Evolutionary conservation across 148 eudicot species (phyloP).

Genomic region (Pharnaceum exiguum): DNA sequence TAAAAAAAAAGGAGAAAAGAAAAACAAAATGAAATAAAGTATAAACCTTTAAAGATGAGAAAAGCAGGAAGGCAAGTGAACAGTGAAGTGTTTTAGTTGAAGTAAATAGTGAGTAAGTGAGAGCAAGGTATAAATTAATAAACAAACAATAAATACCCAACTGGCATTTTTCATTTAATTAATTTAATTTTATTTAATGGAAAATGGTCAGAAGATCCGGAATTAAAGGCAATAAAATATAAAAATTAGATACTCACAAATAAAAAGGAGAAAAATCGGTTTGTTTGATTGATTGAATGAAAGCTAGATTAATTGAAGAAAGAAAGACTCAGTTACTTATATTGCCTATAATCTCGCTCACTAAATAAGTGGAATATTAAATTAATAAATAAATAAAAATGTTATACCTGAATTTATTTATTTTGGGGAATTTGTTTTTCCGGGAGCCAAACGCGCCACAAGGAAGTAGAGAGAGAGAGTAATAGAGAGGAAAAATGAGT

Average conservation of each 20-base stretch:
- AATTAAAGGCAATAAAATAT: constrained; percentile 23
- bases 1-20: neutral
- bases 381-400: neutral
- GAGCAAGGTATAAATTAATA: neutral
- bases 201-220: constrained; percentile 47
- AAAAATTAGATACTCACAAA: constrained; percentile 4
- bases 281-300: constrained; percentile 1
- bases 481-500: constrained; percentile 5
- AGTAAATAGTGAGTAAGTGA: neutral
- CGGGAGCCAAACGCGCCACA: constrained; percentile 12
- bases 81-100: no score
- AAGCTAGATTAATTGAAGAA: constrained; percentile 9
- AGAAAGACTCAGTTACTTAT: no score
- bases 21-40: neutral
- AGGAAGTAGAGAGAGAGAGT: constrained; percentile 22
- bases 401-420: neutral
- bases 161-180: no score
- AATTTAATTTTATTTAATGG: no score
- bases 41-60: constrained; percentile 10
- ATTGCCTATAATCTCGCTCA: constrained; percentile 24
- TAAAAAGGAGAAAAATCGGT: constrained; percentile 3
- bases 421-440: neutral
- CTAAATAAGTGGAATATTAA: constrained; percentile 6
- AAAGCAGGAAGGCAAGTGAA: neutral
- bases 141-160: neutral